Evolutionary conservation across 139 green algal genomes (phyloP).

Genomic region (Trebouxia sp.): DNA sequence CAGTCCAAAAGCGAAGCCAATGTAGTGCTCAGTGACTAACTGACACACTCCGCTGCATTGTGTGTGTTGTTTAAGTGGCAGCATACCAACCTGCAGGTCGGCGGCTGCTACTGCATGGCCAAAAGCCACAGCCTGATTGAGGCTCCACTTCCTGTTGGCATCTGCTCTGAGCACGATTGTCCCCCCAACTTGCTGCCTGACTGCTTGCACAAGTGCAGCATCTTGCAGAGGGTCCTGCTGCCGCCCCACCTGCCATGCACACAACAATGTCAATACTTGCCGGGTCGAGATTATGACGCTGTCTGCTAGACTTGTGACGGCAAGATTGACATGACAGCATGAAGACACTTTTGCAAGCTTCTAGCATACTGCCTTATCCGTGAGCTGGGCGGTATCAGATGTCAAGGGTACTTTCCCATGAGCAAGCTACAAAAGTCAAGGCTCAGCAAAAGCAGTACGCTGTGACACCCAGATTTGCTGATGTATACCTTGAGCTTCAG

Average conservation of each 20-base stretch:
- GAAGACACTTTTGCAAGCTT: too few species aligned
- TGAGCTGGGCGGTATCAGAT: too few species aligned
- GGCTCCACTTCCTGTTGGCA: conserved; percentile 86
- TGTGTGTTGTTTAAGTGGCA: too few species aligned
- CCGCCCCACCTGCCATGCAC: conserved; percentile 54
- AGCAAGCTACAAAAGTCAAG: too few species aligned
- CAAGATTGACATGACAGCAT: not conserved
- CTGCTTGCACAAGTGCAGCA: conserved; percentile 62
- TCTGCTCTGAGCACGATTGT: conserved; percentile 77
- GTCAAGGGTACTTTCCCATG: too few species aligned
- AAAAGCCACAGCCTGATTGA: conserved; percentile 71
- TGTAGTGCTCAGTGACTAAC: not conserved
- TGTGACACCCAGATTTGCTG: too few species aligned
- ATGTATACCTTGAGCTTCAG: conserved; percentile 91
- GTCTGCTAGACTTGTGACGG: not conserved
- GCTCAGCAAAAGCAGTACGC: not conserved
- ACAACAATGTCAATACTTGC: not conserved
- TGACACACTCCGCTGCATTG: too few species aligned
- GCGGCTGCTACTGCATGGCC: conserved; percentile 25
- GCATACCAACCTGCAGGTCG: conserved; percentile 59
- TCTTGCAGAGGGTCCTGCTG: conserved; percentile 63
- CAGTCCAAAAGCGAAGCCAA: not conserved
- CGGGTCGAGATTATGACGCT: not conserved
- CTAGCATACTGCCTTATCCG: too few species aligned
- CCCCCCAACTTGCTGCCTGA: conserved; percentile 66